These are phyloP conservation scores for Epichloe aotearoae DNA, from an alignment of 2,329 filamentous ascomycete species.

Conservation along the genomic window DNA sequence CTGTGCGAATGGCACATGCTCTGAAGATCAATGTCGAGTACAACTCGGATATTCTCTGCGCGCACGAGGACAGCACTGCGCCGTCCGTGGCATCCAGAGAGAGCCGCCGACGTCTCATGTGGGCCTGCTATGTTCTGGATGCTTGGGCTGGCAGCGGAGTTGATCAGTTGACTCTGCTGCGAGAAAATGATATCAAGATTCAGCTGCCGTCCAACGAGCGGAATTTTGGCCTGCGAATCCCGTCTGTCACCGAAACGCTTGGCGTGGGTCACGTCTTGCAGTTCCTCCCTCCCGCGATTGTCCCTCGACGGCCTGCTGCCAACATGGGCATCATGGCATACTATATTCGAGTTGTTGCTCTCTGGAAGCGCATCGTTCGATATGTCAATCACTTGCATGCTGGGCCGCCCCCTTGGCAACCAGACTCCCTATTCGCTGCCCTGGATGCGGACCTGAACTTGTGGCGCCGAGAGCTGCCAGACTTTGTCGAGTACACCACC, in stretches of 20 bases:
- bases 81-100: conserved; percentile 25
- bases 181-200: conserved; percentile 28
- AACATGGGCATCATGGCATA: conserved; percentile 32
- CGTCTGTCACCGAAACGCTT: conserved; percentile 26
- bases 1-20: conserved; percentile 29
- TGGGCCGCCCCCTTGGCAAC: conserved; percentile 27
- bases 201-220: conserved; percentile 27
- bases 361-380: conserved; percentile 27
- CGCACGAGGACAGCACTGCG: conserved; percentile 16
- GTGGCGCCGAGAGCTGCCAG: conserved; percentile 29
- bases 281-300: conserved; percentile 25
- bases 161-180: conserved; percentile 25
- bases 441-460: conserved; percentile 26
- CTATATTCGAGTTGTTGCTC: conserved; percentile 27
- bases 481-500: conserved; percentile 29
- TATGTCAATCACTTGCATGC: conserved; percentile 30
- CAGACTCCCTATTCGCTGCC: conserved; percentile 28
- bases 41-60: conserved; percentile 24
- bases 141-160: conserved; percentile 27
- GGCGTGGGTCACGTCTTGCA: conserved; percentile 27
- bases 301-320: conserved; percentile 24
- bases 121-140: conserved; percentile 28
- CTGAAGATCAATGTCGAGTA: conserved; percentile 26
- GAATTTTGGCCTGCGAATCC: conserved; percentile 27
- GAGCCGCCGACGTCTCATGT: conserved; percentile 27